phyloP scores from a whole-genome alignment of 2,329 filamentous ascomycete species.

The Talaromyces sp. region DNA sequence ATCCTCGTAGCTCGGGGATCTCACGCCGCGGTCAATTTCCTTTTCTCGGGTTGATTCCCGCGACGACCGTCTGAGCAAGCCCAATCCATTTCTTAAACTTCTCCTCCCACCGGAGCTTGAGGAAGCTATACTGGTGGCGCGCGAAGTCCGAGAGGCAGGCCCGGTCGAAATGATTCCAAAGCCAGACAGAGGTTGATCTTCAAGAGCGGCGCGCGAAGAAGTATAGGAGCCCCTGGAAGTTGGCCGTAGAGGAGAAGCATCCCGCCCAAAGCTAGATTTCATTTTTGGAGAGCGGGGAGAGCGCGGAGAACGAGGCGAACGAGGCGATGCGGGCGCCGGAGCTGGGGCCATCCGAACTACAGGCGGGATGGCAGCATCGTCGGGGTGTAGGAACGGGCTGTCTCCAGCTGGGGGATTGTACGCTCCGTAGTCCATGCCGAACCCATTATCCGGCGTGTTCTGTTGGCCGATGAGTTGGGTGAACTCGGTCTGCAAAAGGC shows the following conservation, averaged over 20 bases:
- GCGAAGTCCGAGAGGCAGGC: conserved; percentile 34
- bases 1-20: conserved; percentile 30
- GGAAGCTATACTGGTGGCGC: conserved; percentile 35
- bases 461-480: conserved; percentile 21
- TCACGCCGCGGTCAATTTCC: conserved; percentile 32
- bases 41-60: conserved; percentile 34
- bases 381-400: conserved; percentile 46
- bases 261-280: conserved; percentile 51
- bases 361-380: conserved; percentile 61
- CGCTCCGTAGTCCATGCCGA: conserved; percentile 70
- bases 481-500: conserved; percentile 15
- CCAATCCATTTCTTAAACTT: conserved; percentile 32
- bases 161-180: conserved; percentile 39
- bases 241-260: conserved; percentile 27
- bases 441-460: conserved; percentile 37
- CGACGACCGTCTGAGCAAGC: conserved; percentile 31
- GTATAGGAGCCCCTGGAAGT: conserved; percentile 34
- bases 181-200: conserved; percentile 22
- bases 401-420: conserved; percentile 54
- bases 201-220: conserved; percentile 28
- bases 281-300: conserved; percentile 59
- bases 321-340: conserved; percentile 49
- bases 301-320: conserved; percentile 54
- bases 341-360: conserved; percentile 78
- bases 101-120: conserved; percentile 35